Evolutionary conservation across 768 basidiomycete genomes (phyloP).

Genomic region (Pleurotus eryngii): DNA sequence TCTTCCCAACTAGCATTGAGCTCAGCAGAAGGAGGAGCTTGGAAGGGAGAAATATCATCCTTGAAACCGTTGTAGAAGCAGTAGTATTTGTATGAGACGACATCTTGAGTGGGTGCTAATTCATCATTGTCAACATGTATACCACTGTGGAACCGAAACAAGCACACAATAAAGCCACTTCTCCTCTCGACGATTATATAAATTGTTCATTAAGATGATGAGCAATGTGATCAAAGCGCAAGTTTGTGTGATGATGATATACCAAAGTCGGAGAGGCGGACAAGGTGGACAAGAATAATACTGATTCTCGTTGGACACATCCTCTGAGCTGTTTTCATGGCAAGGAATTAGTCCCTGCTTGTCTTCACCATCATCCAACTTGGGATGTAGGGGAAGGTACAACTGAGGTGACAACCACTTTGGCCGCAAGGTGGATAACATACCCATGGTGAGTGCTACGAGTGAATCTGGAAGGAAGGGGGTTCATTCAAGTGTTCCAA

Average conservation of each 20-base stretch:
- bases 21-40: slow-evolving; percentile 14
- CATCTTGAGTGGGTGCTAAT: background rate
- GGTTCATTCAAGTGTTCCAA: too few species aligned
- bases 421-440: too few species aligned
- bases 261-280: background rate
- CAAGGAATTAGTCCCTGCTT: too few species aligned
- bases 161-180: background rate
- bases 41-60: background rate
- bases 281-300: too few species aligned
- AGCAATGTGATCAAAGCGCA: background rate
- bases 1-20: slow-evolving; percentile 18
- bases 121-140: too few species aligned
- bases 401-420: too few species aligned
- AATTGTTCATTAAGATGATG: background rate
- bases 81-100: background rate
- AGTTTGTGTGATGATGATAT: background rate
- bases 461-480: too few species aligned
- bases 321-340: background rate
- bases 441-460: too few species aligned
- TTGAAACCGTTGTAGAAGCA: background rate
- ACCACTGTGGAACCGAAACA: too few species aligned
- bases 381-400: too few species aligned
- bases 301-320: background rate
- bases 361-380: too few species aligned
- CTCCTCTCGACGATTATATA: background rate